Percentiles rank a stretch among this genome's conserved stretches.
Conservation (phyloP, 2,329 filamentous ascomycete species). For the Neonectria faginata region DNA sequence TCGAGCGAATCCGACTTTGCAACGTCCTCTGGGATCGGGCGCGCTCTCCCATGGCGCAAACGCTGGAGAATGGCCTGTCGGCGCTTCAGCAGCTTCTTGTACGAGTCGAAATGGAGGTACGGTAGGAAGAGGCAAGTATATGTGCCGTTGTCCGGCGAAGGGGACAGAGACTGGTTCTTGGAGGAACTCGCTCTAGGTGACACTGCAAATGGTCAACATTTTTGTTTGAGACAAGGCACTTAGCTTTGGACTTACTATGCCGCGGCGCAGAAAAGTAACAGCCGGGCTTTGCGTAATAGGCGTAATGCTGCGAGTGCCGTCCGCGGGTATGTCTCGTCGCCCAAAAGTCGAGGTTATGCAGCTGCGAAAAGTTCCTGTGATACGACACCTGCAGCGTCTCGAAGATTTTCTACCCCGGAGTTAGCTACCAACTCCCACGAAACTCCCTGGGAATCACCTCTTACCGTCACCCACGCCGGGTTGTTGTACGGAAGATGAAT, state of each 20-base stretch:
- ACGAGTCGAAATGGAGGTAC: slow-evolving; percentile 74
- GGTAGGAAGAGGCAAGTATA: slow-evolving; percentile 66
- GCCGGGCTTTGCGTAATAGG: slow-evolving; percentile 61
- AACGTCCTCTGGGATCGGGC: slow-evolving; percentile 66
- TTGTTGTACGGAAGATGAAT: slow-evolving; percentile 69
- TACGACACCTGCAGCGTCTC: slow-evolving; percentile 56
- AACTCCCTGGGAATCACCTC: slow-evolving; percentile 13
- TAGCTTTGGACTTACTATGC: slow-evolving; percentile 43
- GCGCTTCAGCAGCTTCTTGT: slow-evolving; percentile 66
- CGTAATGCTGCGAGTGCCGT: slow-evolving; percentile 62
- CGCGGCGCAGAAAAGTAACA: slow-evolving; percentile 59
- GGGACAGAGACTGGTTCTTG: slow-evolving; percentile 46
- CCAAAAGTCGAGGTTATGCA: slow-evolving; percentile 63
- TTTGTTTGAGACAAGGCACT: fast-evolving
- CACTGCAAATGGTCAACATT: slow-evolving; percentile 34
- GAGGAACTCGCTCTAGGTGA: slow-evolving; percentile 52
- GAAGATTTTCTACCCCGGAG: slow-evolving; percentile 54
- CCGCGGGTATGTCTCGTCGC: slow-evolving; percentile 60
- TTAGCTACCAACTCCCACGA: slow-evolving; percentile 20
- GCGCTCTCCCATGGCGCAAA: slow-evolving; percentile 64
- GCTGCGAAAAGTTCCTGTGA: slow-evolving; percentile 51
- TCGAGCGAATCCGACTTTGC: slow-evolving; percentile 68
- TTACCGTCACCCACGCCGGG: slow-evolving; percentile 68
- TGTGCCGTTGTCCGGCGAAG: slow-evolving; percentile 45
- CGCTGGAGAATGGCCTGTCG: slow-evolving; percentile 66